Percentiles rank a stretch among this genome's conserved stretches.
Evolutionary conservation across 768 basidiomycete genomes (phyloP).

Genomic region (Punctularia strigosozonata): DNA sequence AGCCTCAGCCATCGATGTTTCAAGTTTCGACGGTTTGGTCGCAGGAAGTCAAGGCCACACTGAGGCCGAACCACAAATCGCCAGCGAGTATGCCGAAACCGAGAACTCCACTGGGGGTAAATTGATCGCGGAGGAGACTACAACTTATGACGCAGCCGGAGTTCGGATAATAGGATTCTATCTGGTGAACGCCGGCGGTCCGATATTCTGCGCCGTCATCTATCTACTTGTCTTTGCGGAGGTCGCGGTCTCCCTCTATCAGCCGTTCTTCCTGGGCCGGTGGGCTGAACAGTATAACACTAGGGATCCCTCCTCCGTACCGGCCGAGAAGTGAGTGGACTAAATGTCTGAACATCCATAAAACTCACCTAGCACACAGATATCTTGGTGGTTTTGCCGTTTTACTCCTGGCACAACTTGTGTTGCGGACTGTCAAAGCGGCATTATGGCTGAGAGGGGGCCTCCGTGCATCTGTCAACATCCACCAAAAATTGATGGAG

Average conservation of each 20-base stretch:
- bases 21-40: neutral
- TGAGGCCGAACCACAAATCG: constrained; percentile 21
- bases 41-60: constrained; percentile 14
- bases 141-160: constrained; percentile 57
- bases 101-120: constrained; percentile 26
- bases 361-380: too few relatives aligned
- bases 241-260: constrained; percentile 1
- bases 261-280: neutral
- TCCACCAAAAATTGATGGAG: neutral
- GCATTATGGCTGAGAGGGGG: too few relatives aligned
- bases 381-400: too few relatives aligned
- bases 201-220: constrained; percentile 37
- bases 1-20: too few relatives aligned
- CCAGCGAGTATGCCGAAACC: constrained; percentile 1
- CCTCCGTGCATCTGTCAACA: neutral
- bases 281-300: neutral
- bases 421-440: too few relatives aligned
- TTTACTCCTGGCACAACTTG: too few relatives aligned
- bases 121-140: constrained; percentile 48
- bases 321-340: too few relatives aligned
- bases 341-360: too few relatives aligned
- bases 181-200: constrained; percentile 44
- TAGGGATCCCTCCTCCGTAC: too few relatives aligned
- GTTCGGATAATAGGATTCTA: constrained; percentile 48
- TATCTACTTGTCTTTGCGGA: constrained; percentile 24